Evolutionary conservation across 352 stramenopile genomes (phyloP).

Genomic region (Phytophthora fragariae): DNA sequence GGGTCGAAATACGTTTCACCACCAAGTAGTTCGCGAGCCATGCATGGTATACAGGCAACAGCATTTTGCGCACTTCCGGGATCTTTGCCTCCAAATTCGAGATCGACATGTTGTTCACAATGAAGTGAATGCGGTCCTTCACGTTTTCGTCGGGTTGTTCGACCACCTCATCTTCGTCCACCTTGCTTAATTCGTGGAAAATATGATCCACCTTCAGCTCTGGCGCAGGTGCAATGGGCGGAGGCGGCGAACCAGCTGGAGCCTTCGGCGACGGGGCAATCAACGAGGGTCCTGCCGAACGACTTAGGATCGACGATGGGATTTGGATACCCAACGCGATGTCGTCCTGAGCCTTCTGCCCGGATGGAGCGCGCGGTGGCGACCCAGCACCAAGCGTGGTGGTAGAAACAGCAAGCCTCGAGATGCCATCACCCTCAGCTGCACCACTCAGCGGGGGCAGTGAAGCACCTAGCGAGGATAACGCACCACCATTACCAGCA

Average conservation of each 20-base stretch:
- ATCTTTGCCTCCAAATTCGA: slow-evolving; percentile 98
- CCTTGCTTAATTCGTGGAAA: slow-evolving; percentile 72
- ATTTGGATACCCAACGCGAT: slow-evolving; percentile 45
- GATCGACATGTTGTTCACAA: slow-evolving; percentile 99
- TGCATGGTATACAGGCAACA: slow-evolving; percentile 93
- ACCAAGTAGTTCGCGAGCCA: slow-evolving; percentile 99
- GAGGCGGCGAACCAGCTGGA: slow-evolving; percentile 50
- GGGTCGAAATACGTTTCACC: slow-evolving; percentile 98
- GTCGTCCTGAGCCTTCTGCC: slow-evolving; percentile 41
- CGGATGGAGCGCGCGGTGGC: slow-evolving; percentile 16
- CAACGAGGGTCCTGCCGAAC: slow-evolving; percentile 55
- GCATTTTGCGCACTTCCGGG: slow-evolving; percentile 94
- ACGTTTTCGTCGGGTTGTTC: slow-evolving; percentile 84
- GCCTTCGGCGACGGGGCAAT: slow-evolving; percentile 50
- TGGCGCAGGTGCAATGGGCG: slow-evolving; percentile 50
- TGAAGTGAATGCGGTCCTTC: slow-evolving; percentile 98
- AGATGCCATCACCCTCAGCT: slow-evolving; percentile 31
- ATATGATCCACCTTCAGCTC: slow-evolving; percentile 87
- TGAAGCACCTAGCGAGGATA: slow-evolving; percentile 31
- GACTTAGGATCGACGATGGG: slow-evolving; percentile 54
- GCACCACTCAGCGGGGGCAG: slow-evolving; percentile 28
- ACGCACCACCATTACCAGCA: slow-evolving; percentile 25
- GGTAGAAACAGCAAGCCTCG: slow-evolving; percentile 32
- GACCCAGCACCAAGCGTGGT: slow-evolving; percentile 33
- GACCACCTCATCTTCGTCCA: slow-evolving; percentile 71